phyloP scores from a whole-genome alignment of 2,329 filamentous ascomycete genomes.

The Xenoacremonium recifei region DNA sequence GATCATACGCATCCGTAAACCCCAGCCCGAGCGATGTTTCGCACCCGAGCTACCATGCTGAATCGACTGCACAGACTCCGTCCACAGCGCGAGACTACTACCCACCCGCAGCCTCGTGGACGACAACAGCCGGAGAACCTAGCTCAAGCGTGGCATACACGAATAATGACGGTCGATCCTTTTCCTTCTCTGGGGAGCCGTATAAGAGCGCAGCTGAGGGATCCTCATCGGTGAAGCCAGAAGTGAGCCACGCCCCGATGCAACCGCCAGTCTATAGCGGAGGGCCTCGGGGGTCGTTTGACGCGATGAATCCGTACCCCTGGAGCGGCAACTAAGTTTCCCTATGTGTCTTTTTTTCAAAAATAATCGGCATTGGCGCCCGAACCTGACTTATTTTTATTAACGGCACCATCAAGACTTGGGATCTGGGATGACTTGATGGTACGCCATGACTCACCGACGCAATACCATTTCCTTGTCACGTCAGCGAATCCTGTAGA shows the following conservation, averaged over 20 bases:
- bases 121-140: conserved; percentile 47
- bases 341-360: neutral
- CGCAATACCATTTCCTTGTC: neutral
- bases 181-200: conserved; percentile 47
- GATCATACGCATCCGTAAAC: conserved; percentile 37
- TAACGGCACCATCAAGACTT: neutral
- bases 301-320: conserved; percentile 54
- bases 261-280: conserved; percentile 40
- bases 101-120: conserved; percentile 50
- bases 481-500: neutral
- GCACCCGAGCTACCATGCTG: conserved; percentile 29
- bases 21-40: conserved; percentile 31
- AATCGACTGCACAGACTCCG: conserved; percentile 27
- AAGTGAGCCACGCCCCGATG: conserved; percentile 35
- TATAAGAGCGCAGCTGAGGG: conserved; percentile 38
- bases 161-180: conserved; percentile 45
- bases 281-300: conserved; percentile 43
- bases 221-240: conserved; percentile 30
- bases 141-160: conserved; percentile 45
- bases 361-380: too few relatives aligned
- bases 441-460: neutral
- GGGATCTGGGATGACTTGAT: neutral
- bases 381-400: neutral
- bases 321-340: conserved; percentile 49
- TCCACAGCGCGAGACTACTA: conserved; percentile 50